These are phyloP conservation scores for Boletellus emodensis DNA, from an alignment of 768 basidiomycete genomes.

Conservation along the genomic window DNA sequence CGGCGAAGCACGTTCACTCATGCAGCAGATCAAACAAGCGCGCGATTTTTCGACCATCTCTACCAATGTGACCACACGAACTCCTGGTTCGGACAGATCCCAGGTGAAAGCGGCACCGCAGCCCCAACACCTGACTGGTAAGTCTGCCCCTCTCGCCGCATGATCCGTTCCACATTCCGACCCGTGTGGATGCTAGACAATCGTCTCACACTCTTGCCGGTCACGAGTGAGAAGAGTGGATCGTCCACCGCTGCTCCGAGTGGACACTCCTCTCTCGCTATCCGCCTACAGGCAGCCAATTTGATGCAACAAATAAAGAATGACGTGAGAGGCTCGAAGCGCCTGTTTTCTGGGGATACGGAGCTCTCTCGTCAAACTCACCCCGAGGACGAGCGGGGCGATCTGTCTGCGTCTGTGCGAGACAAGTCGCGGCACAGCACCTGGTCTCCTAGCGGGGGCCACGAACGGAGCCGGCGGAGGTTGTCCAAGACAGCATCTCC, in stretches of 20 bases:
- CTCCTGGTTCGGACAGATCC: conserved; percentile 15
- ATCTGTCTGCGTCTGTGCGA: conserved; percentile 10
- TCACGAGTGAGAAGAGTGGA: conserved; percentile 15
- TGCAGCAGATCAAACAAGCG: conserved; percentile 77
- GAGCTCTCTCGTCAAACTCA: conserved; percentile 44
- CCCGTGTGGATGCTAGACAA: conserved; percentile 7
- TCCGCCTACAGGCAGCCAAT: conserved; percentile 71
- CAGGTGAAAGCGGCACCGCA: not conserved
- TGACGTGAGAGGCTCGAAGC: conserved; percentile 67
- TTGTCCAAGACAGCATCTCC: conserved; percentile 24
- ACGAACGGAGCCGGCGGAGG: conserved; percentile 26
- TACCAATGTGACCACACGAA: conserved; percentile 46
- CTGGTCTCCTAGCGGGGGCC: conserved; percentile 27
- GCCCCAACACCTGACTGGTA: conserved; percentile 10
- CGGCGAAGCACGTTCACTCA: conserved; percentile 70
- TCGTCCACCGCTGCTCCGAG: conserved; percentile 32
- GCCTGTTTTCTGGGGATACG: conserved; percentile 65
- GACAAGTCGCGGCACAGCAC: conserved; percentile 23
- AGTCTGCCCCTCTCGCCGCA: conserved; percentile 1
- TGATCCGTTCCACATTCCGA: not conserved
- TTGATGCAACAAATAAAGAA: conserved; percentile 84
- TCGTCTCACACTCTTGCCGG: conserved; percentile 10
- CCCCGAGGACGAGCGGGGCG: conserved; percentile 12
- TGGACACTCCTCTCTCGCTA: conserved; percentile 58
- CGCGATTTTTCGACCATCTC: conserved; percentile 77